Base-by-base conservation (phyloP, 108 stramenopile species). In the Pelagomonas calceolata region DNA sequence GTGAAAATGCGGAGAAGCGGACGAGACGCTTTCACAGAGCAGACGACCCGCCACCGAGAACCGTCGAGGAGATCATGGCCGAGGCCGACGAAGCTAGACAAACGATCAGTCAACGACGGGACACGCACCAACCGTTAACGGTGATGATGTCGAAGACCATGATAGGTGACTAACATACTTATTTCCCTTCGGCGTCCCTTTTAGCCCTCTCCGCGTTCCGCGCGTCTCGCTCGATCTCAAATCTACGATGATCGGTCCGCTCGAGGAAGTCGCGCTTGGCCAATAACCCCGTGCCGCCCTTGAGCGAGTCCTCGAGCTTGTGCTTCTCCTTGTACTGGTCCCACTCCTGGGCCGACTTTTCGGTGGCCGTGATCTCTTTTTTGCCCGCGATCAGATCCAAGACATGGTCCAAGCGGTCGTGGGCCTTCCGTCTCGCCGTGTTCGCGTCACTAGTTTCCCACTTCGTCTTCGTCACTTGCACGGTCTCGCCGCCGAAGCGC, bases 311-410 rank as follows among this genome's bases (percentile, higher is more conserved):
- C 66, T 88, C 87, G 34, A 92, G 66, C 29, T 44, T 76, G 43
- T 73, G 75, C 39, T 87, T 77, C 21, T 85, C 81, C 79, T 95
- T 95, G 88, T 90, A 95, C 16, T 76, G 35, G 69, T 92, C 92
- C 94, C 94, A 95, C 78, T 95, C 94, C 26, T 82, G 71, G 63
- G 75, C 77, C 0, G 94, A 91, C 80, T 95, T 95, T 69, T 87
- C 81, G 36, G 92, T 80, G 21, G 91, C 92, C 16, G 86, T 84
- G 21, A 88, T 67, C 65, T 85, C 87, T 71, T 81, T 71, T 0
- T 89, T 90, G 12, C 88, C 88, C 29, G 80, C 80, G 33, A 95
- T 67, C 65, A 85, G 75, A 35, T 78, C 70, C 31, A 95, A 73
- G 30, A 95, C 79, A 37, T 71, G 66, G 67, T 94, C 91, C 18